Evolutionary conservation across 352 stramenopile genomes (phyloP).

Genomic region (Peronospora belbahrii): DNA sequence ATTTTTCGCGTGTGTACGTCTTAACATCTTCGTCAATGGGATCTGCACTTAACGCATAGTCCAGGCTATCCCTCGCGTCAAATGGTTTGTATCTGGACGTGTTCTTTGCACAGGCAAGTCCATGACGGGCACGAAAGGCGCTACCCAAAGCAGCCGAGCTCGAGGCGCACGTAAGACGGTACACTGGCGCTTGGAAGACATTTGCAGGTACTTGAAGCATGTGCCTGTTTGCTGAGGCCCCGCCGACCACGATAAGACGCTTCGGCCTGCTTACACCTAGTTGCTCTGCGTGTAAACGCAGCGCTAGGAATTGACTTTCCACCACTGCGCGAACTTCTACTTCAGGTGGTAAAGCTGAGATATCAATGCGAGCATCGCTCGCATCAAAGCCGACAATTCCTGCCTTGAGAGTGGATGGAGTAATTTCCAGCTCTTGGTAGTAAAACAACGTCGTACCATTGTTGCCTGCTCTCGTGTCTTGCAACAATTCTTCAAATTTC

Average conservation of each 20-base stretch:
- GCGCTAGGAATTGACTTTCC: slow-evolving; percentile 54
- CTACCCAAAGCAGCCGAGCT: slow-evolving; percentile 50
- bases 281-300: slow-evolving; percentile 46
- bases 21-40: slow-evolving; percentile 17
- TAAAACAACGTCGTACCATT: slow-evolving; percentile 46
- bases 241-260: slow-evolving; percentile 59
- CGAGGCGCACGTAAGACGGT: slow-evolving; percentile 29
- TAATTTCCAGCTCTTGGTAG: slow-evolving; percentile 63
- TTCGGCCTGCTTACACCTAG: slow-evolving; percentile 40
- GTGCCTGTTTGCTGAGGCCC: slow-evolving; percentile 43
- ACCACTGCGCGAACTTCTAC: slow-evolving; percentile 52
- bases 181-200: slow-evolving; percentile 50
- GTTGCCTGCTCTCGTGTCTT: slow-evolving; percentile 36
- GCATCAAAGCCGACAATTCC: slow-evolving; percentile 41
- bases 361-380: slow-evolving; percentile 17
- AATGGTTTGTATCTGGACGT: slow-evolving; percentile 29
- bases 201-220: slow-evolving; percentile 57
- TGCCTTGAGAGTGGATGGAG: slow-evolving; percentile 34
- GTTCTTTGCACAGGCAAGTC: slow-evolving; percentile 17
- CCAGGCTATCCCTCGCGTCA: slow-evolving; percentile 26
- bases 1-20: slow-evolving; percentile 32
- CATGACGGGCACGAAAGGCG: slow-evolving; percentile 46
- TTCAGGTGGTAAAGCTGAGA: slow-evolving; percentile 9
- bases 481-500: slow-evolving; percentile 46
- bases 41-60: slow-evolving; percentile 34